A percentile compares a stretch with the other conserved stretches of the same genome.
These are phyloP conservation scores for Angophora floribunda DNA, from an alignment of 345 rosid genomes.

Conservation along the genomic window DNA sequence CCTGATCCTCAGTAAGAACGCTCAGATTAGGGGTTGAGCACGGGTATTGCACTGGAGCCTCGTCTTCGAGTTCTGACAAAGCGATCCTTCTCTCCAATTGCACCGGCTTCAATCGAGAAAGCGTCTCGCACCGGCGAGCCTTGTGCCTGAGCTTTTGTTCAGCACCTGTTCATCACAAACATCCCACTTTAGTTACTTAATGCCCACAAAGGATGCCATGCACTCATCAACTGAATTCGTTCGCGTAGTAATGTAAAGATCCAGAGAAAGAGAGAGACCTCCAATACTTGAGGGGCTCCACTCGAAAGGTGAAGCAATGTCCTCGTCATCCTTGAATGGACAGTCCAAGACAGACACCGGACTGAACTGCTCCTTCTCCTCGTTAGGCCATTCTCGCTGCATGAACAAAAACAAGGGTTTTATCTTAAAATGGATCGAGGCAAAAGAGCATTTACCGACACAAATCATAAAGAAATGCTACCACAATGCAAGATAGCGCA, in stretches of 20 bases:
- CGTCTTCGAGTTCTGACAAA: conserved; percentile 12
- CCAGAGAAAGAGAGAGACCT: conserved; percentile 5
- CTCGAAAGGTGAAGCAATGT: neutral
- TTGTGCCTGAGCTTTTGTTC: conserved; percentile 32
- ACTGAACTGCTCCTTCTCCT: conserved; percentile 71
- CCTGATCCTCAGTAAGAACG: neutral
- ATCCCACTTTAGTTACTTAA: neutral
- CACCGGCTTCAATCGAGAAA: conserved; percentile 41
- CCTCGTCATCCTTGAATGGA: conserved; percentile 62
- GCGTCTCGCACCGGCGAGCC: conserved; percentile 18
- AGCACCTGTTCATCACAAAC: conserved; percentile 13
- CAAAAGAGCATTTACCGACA: neutral
- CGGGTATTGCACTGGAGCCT: neutral
- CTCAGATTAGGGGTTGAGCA: neutral
- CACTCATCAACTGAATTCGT: neutral
- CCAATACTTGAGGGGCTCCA: neutral
- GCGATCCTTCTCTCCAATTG: conserved; percentile 55
- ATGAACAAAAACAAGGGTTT: neutral
- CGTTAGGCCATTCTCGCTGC: conserved; percentile 40
- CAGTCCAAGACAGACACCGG: conserved; percentile 78
- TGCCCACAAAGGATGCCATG: neutral
- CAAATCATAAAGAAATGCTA: neutral
- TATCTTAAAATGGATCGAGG: neutral
- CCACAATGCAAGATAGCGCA: neutral
- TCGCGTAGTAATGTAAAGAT: neutral